These are phyloP conservation scores for Fraxinus ornus DNA, from an alignment of 305 asterid species.

Conservation along the genomic window DNA sequence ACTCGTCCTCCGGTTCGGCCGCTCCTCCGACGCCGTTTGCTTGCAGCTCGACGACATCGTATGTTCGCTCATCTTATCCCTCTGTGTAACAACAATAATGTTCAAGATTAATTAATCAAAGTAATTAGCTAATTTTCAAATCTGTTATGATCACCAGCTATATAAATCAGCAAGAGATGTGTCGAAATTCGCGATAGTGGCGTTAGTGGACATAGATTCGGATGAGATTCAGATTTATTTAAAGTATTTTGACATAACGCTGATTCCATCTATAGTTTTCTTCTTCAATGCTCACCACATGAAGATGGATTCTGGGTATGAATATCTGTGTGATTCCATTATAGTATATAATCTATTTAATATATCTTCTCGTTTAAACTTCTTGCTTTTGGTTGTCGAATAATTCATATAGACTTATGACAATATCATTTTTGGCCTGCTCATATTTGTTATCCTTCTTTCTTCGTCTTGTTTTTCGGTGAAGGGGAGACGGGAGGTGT, in stretches of 20 bases:
- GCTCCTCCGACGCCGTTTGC: conserved; percentile 62
- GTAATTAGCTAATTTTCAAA: neutral
- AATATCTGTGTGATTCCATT: neutral
- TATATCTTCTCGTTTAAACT: neutral
- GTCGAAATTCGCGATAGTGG: conserved; percentile 76
- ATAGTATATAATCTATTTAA: neutral
- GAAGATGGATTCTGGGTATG: conserved; percentile 30
- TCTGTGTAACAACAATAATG: neutral
- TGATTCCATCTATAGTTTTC: conserved; percentile 49
- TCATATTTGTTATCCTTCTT: neutral
- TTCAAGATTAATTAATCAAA: neutral
- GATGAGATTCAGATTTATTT: conserved; percentile 77
- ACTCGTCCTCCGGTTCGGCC: conserved; percentile 92
- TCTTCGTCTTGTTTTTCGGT: neutral
- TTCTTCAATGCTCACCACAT: conserved; percentile 4
- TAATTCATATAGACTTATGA: neutral
- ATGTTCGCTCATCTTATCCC: conserved; percentile 2
- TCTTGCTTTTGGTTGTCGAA: neutral
- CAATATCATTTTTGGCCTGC: neutral
- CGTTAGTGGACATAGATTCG: conserved; percentile 74
- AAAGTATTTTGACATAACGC: conserved; percentile 43
- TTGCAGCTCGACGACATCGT: conserved; percentile 91
- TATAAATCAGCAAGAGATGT: conserved; percentile 75
- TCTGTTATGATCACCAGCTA: conserved; percentile 40
- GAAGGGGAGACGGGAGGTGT: neutral